These are phyloP conservation scores for Diutina rugosa DNA, from an alignment of 1,139 yeast genomes.

Conservation along the genomic window DNA sequence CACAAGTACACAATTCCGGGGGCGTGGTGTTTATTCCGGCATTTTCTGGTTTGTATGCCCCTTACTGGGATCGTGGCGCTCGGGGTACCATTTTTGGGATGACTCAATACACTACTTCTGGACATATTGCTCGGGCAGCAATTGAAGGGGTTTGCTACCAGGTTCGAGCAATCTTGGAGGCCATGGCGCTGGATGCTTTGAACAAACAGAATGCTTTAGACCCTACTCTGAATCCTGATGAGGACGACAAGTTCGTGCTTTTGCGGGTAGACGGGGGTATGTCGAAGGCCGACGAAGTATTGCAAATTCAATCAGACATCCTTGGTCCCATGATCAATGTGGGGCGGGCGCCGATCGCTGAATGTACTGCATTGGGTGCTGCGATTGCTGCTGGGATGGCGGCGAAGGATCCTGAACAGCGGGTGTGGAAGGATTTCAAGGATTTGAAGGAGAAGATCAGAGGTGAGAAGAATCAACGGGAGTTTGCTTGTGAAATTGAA, in stretches of 20 bases:
- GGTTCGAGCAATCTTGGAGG: constrained; percentile 79
- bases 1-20: constrained; percentile 69
- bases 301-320: constrained; percentile 90
- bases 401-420: constrained; percentile 38
- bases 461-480: constrained; percentile 27
- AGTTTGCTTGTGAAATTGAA: constrained; percentile 7
- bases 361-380: constrained; percentile 93
- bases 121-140: constrained; percentile 89
- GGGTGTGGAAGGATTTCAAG: constrained; percentile 64
- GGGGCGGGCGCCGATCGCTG: constrained; percentile 68
- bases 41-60: constrained; percentile 87
- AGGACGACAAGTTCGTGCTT: constrained; percentile 32
- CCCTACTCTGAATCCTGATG: constrained; percentile 28
- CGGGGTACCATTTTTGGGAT: constrained; percentile 89
- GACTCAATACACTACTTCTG: constrained; percentile 77
- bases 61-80: constrained; percentile 91
- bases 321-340: constrained; percentile 80
- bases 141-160: constrained; percentile 93
- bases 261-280: constrained; percentile 91
- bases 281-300: constrained; percentile 84
- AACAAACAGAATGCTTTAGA: constrained; percentile 34
- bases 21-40: constrained; percentile 96
- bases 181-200: constrained; percentile 81
- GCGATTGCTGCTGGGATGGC: constrained; percentile 93
- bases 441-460: constrained; percentile 36